A percentile compares a stretch with the other conserved stretches of the same genome.
These are phyloP conservation scores for Cicer pinnatifidum DNA, from an alignment of 306 rosid species.

Conservation along the genomic window DNA sequence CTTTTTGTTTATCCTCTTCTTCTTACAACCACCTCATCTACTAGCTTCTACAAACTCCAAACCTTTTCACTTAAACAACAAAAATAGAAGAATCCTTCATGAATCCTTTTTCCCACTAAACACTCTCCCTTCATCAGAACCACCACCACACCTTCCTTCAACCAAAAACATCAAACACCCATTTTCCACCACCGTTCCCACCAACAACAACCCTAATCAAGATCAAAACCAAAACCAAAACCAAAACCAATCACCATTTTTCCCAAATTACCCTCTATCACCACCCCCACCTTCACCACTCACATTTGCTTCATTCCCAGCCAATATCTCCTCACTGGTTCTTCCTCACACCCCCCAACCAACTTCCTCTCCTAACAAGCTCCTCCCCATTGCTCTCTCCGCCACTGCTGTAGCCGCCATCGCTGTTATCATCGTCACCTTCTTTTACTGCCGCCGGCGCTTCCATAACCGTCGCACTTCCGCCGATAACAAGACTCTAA, in stretches of 20 bases:
- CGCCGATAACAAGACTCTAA: slow-evolving; percentile 56
- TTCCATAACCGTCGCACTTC: slow-evolving; percentile 43
- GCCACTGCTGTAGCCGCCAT: slow-evolving; percentile 51
- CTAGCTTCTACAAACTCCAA: slow-evolving; percentile 23
- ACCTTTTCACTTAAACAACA: slow-evolving; percentile 2
- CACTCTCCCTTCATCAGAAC: slow-evolving; percentile 55
- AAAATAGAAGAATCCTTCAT: slow-evolving; percentile 65
- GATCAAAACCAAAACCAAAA: slow-evolving; percentile 32
- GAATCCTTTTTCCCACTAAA: slow-evolving; percentile 63
- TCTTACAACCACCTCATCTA: slow-evolving; percentile 9
- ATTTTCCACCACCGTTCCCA: slow-evolving; percentile 49
- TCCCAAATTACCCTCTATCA: slow-evolving; percentile 69
- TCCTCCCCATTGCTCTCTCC: slow-evolving; percentile 56
- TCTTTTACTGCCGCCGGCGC: slow-evolving; percentile 61
- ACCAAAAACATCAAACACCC: slow-evolving; percentile 63
- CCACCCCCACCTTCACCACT: slow-evolving; percentile 80
- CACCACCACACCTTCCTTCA: slow-evolving; percentile 49
- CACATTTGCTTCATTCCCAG: slow-evolving; percentile 82
- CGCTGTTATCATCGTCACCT: slow-evolving; percentile 39
- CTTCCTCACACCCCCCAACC: slow-evolving; percentile 62
- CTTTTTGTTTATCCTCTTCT: slow-evolving; percentile 21
- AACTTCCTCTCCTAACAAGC: slow-evolving; percentile 52
- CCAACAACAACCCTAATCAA: slow-evolving; percentile 8
- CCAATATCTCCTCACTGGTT: slow-evolving; percentile 81
- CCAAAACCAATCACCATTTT: slow-evolving; percentile 69